These are phyloP conservation scores for Lecanicillium sp. DNA, from an alignment of 2,329 filamentous ascomycete genomes.

Conservation along the genomic window DNA sequence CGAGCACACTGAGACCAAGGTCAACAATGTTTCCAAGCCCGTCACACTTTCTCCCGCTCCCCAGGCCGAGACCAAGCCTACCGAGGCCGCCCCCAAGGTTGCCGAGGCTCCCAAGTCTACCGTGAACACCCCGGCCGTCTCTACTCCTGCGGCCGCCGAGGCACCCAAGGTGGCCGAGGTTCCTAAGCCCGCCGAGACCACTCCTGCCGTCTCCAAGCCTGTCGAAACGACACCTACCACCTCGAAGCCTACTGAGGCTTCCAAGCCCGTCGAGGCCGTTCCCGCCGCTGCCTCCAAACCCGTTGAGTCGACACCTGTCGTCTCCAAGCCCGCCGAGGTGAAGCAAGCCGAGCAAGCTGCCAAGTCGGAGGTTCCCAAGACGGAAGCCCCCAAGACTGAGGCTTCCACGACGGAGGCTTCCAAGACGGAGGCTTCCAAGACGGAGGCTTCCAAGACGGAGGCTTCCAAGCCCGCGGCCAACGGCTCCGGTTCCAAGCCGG, in stretches of 20 bases:
- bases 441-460: too few species aligned
- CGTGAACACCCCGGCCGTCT: not conserved
- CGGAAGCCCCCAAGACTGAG: not conserved
- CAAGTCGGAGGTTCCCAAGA: not conserved
- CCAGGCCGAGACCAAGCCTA: slow-evolving; percentile 16
- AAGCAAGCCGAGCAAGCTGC: not conserved
- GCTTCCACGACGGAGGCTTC: too few species aligned
- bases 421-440: too few species aligned
- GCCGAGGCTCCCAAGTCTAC: slow-evolving; percentile 1
- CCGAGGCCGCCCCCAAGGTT: slow-evolving; percentile 5
- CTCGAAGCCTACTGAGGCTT: slow-evolving; percentile 7
- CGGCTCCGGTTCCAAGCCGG: slow-evolving; percentile 19
- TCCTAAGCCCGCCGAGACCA: not conserved
- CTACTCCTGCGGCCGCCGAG: not conserved
- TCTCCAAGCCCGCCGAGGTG: not conserved
- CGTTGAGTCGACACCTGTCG: not conserved
- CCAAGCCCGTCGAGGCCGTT: slow-evolving; percentile 1
- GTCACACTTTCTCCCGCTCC: slow-evolving; percentile 12
- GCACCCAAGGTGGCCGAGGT: not conserved
- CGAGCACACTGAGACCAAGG: slow-evolving; percentile 15
- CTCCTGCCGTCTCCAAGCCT: not conserved
- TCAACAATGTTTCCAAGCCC: slow-evolving; percentile 16
- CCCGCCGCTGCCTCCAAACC: not conserved
- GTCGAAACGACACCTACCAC: not conserved
- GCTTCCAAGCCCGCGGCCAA: slow-evolving; percentile 16